phyloP scores from a whole-genome alignment of 2,329 filamentous ascomycete genomes.

The Plenodomus lindquistii region DNA sequence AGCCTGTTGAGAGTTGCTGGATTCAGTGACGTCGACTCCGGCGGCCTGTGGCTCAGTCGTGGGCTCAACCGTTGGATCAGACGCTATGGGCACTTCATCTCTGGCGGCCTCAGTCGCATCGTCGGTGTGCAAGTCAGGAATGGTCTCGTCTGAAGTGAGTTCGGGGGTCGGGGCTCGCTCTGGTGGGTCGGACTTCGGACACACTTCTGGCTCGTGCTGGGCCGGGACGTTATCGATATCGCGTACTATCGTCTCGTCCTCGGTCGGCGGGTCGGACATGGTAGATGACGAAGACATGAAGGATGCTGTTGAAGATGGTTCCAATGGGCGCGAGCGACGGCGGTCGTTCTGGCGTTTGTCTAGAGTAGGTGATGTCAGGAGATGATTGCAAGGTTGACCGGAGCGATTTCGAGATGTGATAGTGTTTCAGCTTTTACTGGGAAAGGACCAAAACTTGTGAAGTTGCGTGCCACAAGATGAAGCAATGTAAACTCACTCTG shows the following conservation, averaged over 20 bases:
- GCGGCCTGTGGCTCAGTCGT: constrained; percentile 28
- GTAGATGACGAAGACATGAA: constrained; percentile 43
- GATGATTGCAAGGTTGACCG: constrained; percentile 8
- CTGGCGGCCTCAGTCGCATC: constrained; percentile 11
- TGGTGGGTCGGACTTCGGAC: constrained; percentile 22
- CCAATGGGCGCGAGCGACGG: constrained; percentile 80
- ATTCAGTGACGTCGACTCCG: constrained; percentile 30
- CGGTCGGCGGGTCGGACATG: constrained; percentile 41
- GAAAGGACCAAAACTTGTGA: background rate
- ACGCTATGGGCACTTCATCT: constrained; percentile 21
- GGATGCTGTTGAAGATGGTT: constrained; percentile 36
- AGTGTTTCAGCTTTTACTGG: background rate
- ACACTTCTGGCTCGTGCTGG: constrained; percentile 16
- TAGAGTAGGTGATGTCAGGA: constrained; percentile 10
- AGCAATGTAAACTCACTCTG: constrained; percentile 53
- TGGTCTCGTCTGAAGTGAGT: constrained; percentile 22
- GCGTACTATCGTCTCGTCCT: constrained; percentile 32
- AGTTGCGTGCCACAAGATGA: constrained; percentile 1
- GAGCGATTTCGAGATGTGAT: background rate
- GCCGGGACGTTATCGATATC: constrained; percentile 25
- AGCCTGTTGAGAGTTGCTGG: constrained; percentile 37
- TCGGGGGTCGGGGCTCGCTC: constrained; percentile 25
- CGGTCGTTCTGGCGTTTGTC: constrained; percentile 83
- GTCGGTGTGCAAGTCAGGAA: constrained; percentile 14
- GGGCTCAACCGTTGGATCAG: constrained; percentile 20